Evolutionary conservation across 306 rosid species (phyloP), one percentile per base, ranked within the genome.

Genomic region (Cyamopsis tetragonoloba): DNA sequence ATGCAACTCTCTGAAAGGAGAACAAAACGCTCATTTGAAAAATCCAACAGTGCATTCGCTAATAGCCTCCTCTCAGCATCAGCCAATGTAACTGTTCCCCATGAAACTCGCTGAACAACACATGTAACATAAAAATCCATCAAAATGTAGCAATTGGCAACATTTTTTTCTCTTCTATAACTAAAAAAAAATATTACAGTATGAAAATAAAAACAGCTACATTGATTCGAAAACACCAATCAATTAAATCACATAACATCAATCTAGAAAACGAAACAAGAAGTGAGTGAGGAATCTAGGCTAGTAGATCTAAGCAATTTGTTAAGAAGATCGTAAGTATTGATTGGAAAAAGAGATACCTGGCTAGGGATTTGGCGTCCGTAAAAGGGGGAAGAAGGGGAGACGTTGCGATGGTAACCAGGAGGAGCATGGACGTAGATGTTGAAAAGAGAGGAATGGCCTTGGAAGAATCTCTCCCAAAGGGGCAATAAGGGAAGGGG

Each of bases 1-100:
- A 93, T 90, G 85, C 99, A 88, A 73, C 96, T 93, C 83, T 93
- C 99, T 0, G 99, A 93, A 23, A 93, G 90, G 35, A 89, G 96
- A 70, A 93, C 81, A 75, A 93, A 93, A 2, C 91, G 82, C 66
- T 93, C 91, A n/a, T 93, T 93, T 42, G 97, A 93, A 58, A 83
- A 80, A 83, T 93, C 95, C 0, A 93, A 90, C 46, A 89, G 78
- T 4, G 96, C 98, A 47, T 93, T 93, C 35, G 90, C 97, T 68
- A 93, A 74, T 50, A 93, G 98, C 24, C 97, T 89, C 84, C 87
- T 88, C 86, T 93, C 98, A 0, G 98, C 98, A 80, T 86, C 98
- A 1, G 86, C 77, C 15, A 93, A 80, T 0, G 89, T 76, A 15
- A 85, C 85, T 0, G 86, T 80, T 30, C 98, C 98, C 98, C 98